These are phyloP conservation scores for Xerocomus alliaceus DNA, from an alignment of 1,284 basidiomycete genomes.

Conservation along the genomic window DNA sequence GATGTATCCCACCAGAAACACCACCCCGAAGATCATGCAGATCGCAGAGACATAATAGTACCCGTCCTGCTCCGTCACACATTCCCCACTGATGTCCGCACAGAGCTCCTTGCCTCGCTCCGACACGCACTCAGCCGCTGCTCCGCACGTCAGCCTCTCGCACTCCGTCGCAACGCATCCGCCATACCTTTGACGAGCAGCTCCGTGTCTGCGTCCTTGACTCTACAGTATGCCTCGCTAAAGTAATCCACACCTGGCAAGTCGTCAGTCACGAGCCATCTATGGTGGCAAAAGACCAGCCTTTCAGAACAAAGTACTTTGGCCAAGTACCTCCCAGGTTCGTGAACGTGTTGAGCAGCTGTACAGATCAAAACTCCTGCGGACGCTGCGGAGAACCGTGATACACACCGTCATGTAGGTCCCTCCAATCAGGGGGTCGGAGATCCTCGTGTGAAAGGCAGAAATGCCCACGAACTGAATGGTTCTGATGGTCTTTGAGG, in stretches of 20 bases:
- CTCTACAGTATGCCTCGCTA: conserved; percentile 81
- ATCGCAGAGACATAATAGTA: conserved; percentile 88
- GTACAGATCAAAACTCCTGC: conserved; percentile 15
- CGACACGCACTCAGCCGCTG: conserved; percentile 86
- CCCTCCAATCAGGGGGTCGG: conserved; percentile 96
- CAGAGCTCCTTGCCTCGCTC: conserved; percentile 88
- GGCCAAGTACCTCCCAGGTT: conserved; percentile 99
- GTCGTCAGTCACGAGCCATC: conserved; percentile 15
- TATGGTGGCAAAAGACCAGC: conserved; percentile 52
- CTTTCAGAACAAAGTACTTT: conserved; percentile 90
- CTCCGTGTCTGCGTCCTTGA: conserved; percentile 60
- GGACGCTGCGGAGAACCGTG: neutral
- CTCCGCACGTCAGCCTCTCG: conserved; percentile 16
- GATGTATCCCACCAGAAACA: conserved; percentile 79
- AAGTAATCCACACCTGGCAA: conserved; percentile 81
- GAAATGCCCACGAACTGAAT: conserved; percentile 98
- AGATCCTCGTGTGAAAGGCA: conserved; percentile 96
- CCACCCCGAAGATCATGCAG: conserved; percentile 79
- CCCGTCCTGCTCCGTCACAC: conserved; percentile 87
- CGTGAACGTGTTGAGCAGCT: conserved; percentile 95
- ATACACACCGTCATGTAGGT: conserved; percentile 93
- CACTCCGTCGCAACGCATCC: conserved; percentile 1
- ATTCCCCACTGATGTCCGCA: conserved; percentile 77
- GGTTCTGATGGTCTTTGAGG: conserved; percentile 60
- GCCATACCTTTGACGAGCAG: conserved; percentile 65